phyloP scores from a whole-genome alignment of 2,329 filamentous ascomycete species.

The Talaromyces sp. region DNA sequence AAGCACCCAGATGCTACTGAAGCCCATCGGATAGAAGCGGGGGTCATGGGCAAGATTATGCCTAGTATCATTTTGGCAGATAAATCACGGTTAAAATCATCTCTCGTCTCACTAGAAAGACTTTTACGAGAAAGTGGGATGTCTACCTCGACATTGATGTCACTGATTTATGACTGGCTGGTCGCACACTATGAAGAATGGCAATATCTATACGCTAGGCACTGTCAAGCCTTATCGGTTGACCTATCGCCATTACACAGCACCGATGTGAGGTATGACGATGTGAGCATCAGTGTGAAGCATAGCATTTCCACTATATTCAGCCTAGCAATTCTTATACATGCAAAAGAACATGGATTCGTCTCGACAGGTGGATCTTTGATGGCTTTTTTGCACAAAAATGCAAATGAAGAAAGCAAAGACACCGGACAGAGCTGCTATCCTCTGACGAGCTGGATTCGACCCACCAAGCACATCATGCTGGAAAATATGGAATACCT shows the following conservation, averaged over 20 bases:
- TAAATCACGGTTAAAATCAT: constrained; percentile 37
- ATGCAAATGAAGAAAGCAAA: constrained; percentile 17
- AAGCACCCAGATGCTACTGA: constrained; percentile 27
- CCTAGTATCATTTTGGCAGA: constrained; percentile 39
- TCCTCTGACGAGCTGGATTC: constrained; percentile 34
- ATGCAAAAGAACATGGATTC: constrained; percentile 30
- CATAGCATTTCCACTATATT: constrained; percentile 31
- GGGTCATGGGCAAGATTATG: constrained; percentile 29
- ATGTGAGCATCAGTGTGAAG: constrained; percentile 20
- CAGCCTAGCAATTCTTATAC: constrained; percentile 31
- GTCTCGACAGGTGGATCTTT: constrained; percentile 29
- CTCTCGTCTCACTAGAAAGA: constrained; percentile 35
- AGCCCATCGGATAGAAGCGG: constrained; percentile 24
- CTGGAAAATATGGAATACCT: constrained; percentile 35
- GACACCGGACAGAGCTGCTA: constrained; percentile 8
- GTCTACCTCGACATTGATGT: constrained; percentile 30
- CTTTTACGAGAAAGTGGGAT: constrained; percentile 39
- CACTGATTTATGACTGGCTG: constrained; percentile 33
- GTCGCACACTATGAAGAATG: constrained; percentile 30
- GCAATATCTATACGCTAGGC: constrained; percentile 31
- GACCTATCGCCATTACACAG: constrained; percentile 23
- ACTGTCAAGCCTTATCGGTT: constrained; percentile 31
- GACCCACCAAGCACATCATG: constrained; percentile 35
- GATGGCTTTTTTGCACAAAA: constrained; percentile 30
- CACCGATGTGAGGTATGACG: constrained; percentile 8